These are phyloP conservation scores for Kuraishia piskuri DNA, from an alignment of 805 yeast genomes.

Conservation along the genomic window DNA sequence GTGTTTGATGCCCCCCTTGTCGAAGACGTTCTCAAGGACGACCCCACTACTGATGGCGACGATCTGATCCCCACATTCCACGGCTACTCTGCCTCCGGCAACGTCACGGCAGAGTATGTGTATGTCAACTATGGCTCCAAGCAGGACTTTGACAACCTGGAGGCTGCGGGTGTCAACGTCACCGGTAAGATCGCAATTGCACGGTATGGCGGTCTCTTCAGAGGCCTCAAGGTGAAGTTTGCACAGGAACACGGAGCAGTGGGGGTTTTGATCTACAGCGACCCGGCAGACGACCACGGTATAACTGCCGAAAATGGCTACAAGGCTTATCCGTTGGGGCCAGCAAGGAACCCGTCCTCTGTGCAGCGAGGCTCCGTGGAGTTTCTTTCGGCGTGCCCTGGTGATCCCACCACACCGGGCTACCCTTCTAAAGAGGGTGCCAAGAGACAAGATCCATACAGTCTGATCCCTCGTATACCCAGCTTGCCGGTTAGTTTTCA, in stretches of 20 bases:
- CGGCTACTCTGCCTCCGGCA: slow-evolving; percentile 71
- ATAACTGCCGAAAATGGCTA: slow-evolving; percentile 48
- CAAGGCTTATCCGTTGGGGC: slow-evolving; percentile 64
- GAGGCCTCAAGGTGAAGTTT: slow-evolving; percentile 70
- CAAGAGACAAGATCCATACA: slow-evolving; percentile 38
- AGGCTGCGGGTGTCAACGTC: slow-evolving; percentile 36
- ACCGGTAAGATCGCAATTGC: slow-evolving; percentile 55
- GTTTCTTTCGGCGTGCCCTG: slow-evolving; percentile 53
- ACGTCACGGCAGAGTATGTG: slow-evolving; percentile 56
- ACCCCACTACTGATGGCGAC: slow-evolving; percentile 36
- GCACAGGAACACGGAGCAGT: slow-evolving; percentile 66
- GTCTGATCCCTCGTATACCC: slow-evolving; percentile 56
- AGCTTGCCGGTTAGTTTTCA: slow-evolving; percentile 58
- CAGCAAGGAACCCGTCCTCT: slow-evolving; percentile 67
- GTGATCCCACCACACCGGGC: slow-evolving; percentile 77
- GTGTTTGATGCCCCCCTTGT: slow-evolving; percentile 44
- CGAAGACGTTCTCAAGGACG: slow-evolving; percentile 40
- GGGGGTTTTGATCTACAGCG: slow-evolving; percentile 62
- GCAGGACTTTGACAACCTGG: slow-evolving; percentile 47
- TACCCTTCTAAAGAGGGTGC: slow-evolving; percentile 45
- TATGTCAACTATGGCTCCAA: slow-evolving; percentile 64
- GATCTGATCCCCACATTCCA: slow-evolving; percentile 63
- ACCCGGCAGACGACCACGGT: slow-evolving; percentile 57
- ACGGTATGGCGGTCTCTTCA: slow-evolving; percentile 57
- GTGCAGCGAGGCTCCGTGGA: slow-evolving; percentile 74